Evolutionary conservation across 2,329 filamentous ascomycete genomes (phyloP), one percentile per base, ranked within the genome.

Genomic region (Penicillium digitatum): DNA sequence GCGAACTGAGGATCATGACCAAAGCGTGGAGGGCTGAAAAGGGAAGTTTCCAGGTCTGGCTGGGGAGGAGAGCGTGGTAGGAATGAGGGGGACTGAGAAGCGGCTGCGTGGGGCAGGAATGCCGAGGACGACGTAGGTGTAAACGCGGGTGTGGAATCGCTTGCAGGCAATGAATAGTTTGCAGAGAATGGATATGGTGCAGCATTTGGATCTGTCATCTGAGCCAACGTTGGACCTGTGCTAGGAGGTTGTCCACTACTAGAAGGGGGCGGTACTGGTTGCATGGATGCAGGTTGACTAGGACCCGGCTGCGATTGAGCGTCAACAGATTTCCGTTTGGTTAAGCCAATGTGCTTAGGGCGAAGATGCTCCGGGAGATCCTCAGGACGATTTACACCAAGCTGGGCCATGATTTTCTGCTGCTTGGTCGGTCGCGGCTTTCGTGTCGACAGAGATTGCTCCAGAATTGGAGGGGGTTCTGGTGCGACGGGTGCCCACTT

Each of bases 391-490:
- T 92, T 87, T 12, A 97, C 90, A 2, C 91, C 92, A 58, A 94
- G 85, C 65, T 94, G 88, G 1, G 86, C 86, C 79, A 99, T 87
- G 66, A 97, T 83, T 77, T 96, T 97, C 72, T 97, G 93, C 62
- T 96, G 84, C 75, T 99, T 99, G 0, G 94, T 99, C 9, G 94
- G 94, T 9, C 94, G 86, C 38, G 94, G 94, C 74, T 99, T 99
- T 55, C 94, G 84, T 5, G 94, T 99, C 47, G 92, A 96, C 59
- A 92, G 83, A 0, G 93, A 97, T 16, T 87, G 83, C 58, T 96
- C 88, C 10, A 96, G 81, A 35, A 95, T 86, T 22, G 92, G 92
- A 3, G 94, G 94, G 12, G 94, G 80, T 14, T 90, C 82, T 0
- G 90, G 88, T 1, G 94, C 92, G 26, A 97, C 90, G 3, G 92